Conservation (phyloP, 441 rosid genomes). For the Eruca vesicaria region DNA sequence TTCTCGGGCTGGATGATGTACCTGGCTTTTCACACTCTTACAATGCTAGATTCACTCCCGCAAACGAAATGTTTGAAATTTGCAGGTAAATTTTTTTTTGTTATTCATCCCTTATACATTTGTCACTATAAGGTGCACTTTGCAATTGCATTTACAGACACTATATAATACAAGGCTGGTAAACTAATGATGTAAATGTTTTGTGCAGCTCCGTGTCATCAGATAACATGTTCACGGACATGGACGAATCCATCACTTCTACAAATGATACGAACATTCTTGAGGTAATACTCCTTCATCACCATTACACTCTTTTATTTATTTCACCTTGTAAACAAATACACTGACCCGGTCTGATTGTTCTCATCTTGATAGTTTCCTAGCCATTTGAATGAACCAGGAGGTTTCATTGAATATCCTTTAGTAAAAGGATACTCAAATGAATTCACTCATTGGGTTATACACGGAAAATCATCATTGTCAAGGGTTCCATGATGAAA, state of each 20-base stretch:
- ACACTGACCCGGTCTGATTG: neutral
- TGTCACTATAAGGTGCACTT: too few species aligned
- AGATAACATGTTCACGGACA: constrained; percentile 34
- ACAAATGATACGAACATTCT: constrained; percentile 5
- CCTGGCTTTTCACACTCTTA: constrained; percentile 34
- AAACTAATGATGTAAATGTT: neutral
- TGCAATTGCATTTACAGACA: too few species aligned
- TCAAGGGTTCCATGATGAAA: neutral
- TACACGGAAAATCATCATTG: constrained; percentile 14
- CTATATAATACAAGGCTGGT: neutral
- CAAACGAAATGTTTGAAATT: constrained; percentile 28
- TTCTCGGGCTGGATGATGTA: constrained; percentile 3
- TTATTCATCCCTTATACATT: neutral
- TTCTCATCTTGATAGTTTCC: constrained; percentile 5
- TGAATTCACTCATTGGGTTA: constrained; percentile 26
- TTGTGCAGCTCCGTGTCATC: constrained; percentile 26
- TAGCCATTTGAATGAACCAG: neutral
- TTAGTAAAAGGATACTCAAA: constrained; percentile 29
- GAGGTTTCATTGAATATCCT: neutral
- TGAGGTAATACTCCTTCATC: constrained; percentile 20
- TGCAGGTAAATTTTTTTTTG: constrained; percentile 13
- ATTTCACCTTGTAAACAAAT: neutral
- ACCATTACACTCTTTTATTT: neutral
- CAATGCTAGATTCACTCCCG: constrained; percentile 20
- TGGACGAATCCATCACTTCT: constrained; percentile 36